phyloP scores from a whole-genome alignment of 2,329 filamentous ascomycete species.

The Fusarium denticulatum region DNA sequence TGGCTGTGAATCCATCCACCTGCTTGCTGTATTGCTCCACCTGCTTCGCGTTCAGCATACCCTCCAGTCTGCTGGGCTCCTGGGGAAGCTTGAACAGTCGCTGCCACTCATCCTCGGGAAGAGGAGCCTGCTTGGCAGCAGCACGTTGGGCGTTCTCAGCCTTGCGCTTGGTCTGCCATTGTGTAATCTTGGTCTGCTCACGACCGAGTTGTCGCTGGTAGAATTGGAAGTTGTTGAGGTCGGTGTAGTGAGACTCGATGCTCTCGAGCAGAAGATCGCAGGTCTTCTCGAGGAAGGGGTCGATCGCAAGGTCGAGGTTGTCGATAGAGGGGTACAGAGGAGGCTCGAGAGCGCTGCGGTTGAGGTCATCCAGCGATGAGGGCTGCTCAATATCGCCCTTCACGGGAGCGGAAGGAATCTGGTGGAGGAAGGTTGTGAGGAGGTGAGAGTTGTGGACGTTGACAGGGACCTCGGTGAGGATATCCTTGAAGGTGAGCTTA shows the following conservation, averaged over 20 bases:
- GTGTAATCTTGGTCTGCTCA: slow-evolving; percentile 95
- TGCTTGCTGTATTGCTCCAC: slow-evolving; percentile 98
- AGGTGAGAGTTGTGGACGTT: slow-evolving; percentile 96
- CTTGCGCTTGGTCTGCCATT: slow-evolving; percentile 97
- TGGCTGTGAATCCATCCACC: slow-evolving; percentile 94
- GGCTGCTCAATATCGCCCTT: slow-evolving; percentile 78
- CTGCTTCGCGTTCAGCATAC: slow-evolving; percentile 93
- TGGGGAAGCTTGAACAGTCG: slow-evolving; percentile 96
- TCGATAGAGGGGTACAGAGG: slow-evolving; percentile 90
- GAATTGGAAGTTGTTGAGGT: slow-evolving; percentile 98
- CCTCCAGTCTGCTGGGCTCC: slow-evolving; percentile 92
- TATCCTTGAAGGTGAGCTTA: slow-evolving; percentile 92
- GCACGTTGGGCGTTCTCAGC: slow-evolving; percentile 88
- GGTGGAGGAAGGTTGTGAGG: slow-evolving; percentile 93
- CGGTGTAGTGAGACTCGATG: slow-evolving; percentile 97
- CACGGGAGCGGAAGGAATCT: slow-evolving; percentile 75
- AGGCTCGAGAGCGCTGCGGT: slow-evolving; percentile 67
- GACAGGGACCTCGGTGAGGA: slow-evolving; percentile 89
- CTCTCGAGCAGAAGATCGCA: slow-evolving; percentile 95
- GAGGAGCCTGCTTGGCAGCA: slow-evolving; percentile 85
- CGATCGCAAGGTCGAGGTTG: slow-evolving; percentile 89
- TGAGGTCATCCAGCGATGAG: slow-evolving; percentile 80
- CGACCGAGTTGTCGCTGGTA: slow-evolving; percentile 93
- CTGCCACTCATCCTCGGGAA: slow-evolving; percentile 98
- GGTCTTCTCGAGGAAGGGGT: slow-evolving; percentile 98